phyloP scores from a whole-genome alignment of 441 rosid species.

The Eutrema salsugineum region DNA sequence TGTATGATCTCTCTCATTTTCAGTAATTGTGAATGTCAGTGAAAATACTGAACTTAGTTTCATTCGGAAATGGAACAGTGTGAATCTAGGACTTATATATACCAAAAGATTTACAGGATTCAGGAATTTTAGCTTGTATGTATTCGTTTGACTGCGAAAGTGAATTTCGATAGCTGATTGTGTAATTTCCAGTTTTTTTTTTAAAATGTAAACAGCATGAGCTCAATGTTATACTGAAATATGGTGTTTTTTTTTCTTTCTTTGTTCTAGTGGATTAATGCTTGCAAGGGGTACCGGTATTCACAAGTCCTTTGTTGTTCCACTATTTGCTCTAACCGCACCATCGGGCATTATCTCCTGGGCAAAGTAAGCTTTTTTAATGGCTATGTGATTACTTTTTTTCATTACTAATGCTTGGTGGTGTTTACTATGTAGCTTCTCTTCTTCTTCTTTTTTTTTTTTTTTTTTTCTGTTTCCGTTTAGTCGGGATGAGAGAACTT shows the following conservation, averaged over 20 bases:
- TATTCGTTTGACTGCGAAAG: background rate
- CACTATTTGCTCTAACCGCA: conserved; percentile 72
- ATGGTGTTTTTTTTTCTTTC: background rate
- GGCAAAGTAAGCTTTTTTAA: conserved; percentile 62
- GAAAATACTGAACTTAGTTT: no score
- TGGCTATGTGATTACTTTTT: background rate
- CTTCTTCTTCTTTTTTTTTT: background rate
- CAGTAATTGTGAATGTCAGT: background rate
- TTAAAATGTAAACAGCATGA: background rate
- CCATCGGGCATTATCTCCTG: conserved; percentile 65
- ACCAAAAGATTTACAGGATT: no score
- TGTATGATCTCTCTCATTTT: conserved; percentile 39
- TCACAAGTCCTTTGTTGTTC: conserved; percentile 79
- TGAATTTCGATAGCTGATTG: background rate
- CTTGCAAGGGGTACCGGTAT: conserved; percentile 72
- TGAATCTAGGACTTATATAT: background rate
- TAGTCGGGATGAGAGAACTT: background rate
- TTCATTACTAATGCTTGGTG: background rate
- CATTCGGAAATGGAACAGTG: no score
- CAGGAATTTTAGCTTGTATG: background rate
- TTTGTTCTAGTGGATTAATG: conserved; percentile 58
- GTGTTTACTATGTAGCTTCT: background rate
- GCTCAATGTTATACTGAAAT: background rate
- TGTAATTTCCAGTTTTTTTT: background rate
- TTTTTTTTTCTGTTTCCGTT: background rate